Base-by-base conservation (phyloP, 768 basidiomycete species). In the Hygrophoropsis aurantiaca region DNA sequence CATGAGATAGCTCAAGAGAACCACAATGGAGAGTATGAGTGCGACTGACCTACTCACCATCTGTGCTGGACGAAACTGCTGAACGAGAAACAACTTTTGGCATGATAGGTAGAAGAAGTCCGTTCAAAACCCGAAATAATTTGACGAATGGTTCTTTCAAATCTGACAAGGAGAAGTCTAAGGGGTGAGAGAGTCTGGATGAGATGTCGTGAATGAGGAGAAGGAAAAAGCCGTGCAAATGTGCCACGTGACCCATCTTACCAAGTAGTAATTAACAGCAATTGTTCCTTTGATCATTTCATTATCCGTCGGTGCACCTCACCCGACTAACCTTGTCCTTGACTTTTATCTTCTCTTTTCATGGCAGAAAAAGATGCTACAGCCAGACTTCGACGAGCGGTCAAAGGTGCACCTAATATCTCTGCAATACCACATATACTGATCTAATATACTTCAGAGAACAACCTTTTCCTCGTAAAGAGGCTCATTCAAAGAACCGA, bases 1-100 rank as follows among this genome's bases (percentile, higher is more conserved):
- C 48, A 26, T 34, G 36, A 42, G 27, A 6, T 27, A 33, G 48
- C 49, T 47, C 53, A 59, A 56, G 47, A 35, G 42, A 40, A 40
- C 40, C 26, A 50, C 51, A 42, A 25, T 26, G 43, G 13, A 34
- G 9, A 25, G 16, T 8, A 41, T 2, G 15, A 27, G n/a, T 26
- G 26, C 8, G 34, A 11, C 11, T 18, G 18, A 42, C 27, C 34
- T 4, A 67, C 78, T 51, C 42, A 90, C 90, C 89, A 62, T 90
- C 87, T 27, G 90, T 83, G 4, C 91, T 94, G 3, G 91, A 90
- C 8, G 92, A 93, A 50, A 93, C 81, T 4, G 89, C 85, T 34
- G 89, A 93, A 54, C 90, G 81, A 3, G 91, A 92, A 59, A 94
- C 80, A 52, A 97, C 89, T 67, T 94, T 94, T 44, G 93, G 93